Conservation (phyloP, 805 yeast genomes). For the Yamadazyma phyllophila region DNA sequence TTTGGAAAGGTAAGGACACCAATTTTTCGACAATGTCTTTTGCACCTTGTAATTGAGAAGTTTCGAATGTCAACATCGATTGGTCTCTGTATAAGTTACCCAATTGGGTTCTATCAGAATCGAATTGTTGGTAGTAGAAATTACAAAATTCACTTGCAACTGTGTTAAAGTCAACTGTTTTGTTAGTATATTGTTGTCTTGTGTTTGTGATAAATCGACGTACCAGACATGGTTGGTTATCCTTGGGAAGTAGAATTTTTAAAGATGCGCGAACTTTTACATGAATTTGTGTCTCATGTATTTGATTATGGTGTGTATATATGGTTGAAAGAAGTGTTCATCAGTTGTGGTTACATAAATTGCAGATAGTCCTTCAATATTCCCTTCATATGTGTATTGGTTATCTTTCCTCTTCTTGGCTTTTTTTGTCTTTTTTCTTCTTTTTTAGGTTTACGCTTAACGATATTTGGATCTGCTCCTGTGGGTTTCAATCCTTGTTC, state of each 20-base stretch:
- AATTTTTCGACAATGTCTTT: slow-evolving; percentile 90
- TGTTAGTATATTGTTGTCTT: slow-evolving; percentile 1
- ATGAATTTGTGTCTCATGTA: too few species aligned
- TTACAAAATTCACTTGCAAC: slow-evolving; percentile 78
- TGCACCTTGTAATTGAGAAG: slow-evolving; percentile 92
- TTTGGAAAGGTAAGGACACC: slow-evolving; percentile 82
- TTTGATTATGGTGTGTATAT: too few species aligned
- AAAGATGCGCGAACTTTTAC: background rate
- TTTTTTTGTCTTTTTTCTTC: slow-evolving; percentile 81
- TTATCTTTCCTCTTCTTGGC: slow-evolving; percentile 88
- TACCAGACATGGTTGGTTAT: slow-evolving; percentile 28
- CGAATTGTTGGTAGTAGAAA: slow-evolving; percentile 94
- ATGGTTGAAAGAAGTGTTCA: too few species aligned
- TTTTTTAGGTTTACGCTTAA: slow-evolving; percentile 60
- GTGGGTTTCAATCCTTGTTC: slow-evolving; percentile 94
- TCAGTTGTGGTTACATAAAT: slow-evolving; percentile 4
- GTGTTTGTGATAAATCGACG: slow-evolving; percentile 12
- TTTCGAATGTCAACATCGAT: slow-evolving; percentile 96
- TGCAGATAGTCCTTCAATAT: slow-evolving; percentile 79
- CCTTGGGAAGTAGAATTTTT: background rate
- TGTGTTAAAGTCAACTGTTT: slow-evolving; percentile 43
- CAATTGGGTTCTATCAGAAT: slow-evolving; percentile 85
- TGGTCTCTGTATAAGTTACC: slow-evolving; percentile 94
- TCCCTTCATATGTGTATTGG: slow-evolving; percentile 96
- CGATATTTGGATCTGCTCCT: slow-evolving; percentile 94